phyloP scores from a whole-genome alignment of 371 early-diverging fungal genomes.

The Lichtheimia ramosa region DNA sequence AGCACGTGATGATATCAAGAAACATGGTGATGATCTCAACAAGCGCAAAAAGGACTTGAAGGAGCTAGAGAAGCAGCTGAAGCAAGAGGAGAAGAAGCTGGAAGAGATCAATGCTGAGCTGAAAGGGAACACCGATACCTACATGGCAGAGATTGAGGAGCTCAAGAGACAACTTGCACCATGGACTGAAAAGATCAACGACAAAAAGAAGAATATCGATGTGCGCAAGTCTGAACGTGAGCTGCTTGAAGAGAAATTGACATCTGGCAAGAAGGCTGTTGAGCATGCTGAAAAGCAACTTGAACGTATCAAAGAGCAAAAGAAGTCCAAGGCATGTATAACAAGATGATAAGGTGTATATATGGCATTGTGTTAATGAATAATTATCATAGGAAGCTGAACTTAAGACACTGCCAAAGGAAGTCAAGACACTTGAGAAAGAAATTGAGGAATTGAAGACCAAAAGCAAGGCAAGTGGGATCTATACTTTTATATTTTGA shows the following conservation, averaged over 20 bases:
- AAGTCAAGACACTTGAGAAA: constrained; percentile 51
- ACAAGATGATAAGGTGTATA: not conserved
- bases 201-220: constrained; percentile 71
- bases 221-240: constrained; percentile 78
- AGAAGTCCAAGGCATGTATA: constrained; percentile 20
- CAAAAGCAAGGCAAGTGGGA: constrained; percentile 25
- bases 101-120: constrained; percentile 78
- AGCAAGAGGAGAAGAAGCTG: constrained; percentile 66
- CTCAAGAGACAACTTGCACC: constrained; percentile 83
- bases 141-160: constrained; percentile 69
- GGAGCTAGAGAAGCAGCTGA: constrained; percentile 63
- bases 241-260: constrained; percentile 63
- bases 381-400: constrained; percentile 9
- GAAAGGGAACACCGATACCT: constrained; percentile 81
- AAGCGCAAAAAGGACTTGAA: constrained; percentile 57
- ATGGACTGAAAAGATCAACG: constrained; percentile 78
- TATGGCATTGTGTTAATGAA: not conserved
- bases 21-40: constrained; percentile 55
- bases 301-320: constrained; percentile 17
- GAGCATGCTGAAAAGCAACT: constrained; percentile 68
- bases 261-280: constrained; percentile 52
- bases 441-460: constrained; percentile 40
- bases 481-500: not conserved
- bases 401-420: constrained; percentile 24
- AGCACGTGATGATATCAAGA: constrained; percentile 53